Base-by-base conservation (phyloP, 2,329 filamentous ascomycete genomes). In the Aspergillus nomiae region DNA sequence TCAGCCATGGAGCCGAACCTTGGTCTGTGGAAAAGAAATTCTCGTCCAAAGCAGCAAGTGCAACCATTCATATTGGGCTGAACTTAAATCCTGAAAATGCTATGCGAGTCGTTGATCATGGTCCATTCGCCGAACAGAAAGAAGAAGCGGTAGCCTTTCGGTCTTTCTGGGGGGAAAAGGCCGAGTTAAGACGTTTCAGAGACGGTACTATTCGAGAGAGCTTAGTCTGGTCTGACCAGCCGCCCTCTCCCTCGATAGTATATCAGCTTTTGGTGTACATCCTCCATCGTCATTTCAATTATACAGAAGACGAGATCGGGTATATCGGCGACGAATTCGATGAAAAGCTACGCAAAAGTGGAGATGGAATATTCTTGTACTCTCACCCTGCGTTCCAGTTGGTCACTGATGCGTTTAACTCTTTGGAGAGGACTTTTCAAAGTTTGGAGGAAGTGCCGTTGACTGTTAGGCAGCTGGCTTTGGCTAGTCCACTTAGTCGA, bases 161-260 rank as follows among this genome's bases (percentile, higher is more conserved):
- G 41, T 87, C 89, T 38, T 98, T 99, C 75, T 99, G 96, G 95
- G 95, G 94, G 8, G 90, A 94, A 11, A 96, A 95, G 75, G 87
- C 95, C 1, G 95, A 99, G 76, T 84, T 99, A 53, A 88, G 95
- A 67, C 91, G 95, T 24, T 99, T 99, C 83, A 96, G 94, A 71
- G 93, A 98, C 72, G 95, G 95, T 26, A 94, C 90, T 70, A 97
- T 99, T 68, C 84, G 93, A 10, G 96, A 99, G 77, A 97, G 92
- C 72, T 82, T 98, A 34, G 89, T 96, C 24, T 99, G 95, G 95
- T 84, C 84, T 2, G 86, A 89, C 67, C 84, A 86, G 60, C 82
- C 85, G 1, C 81, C 87, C 1, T 81, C 84, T 3, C 76, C 80
- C 36, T 86, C 89, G 8, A 87, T 97, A 24, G 87, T 92, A 58